Evolutionary conservation across 164 flowering plant genomes (phyloP), one percentile per base, ranked within the genome.

Genomic region (Nelumbo lutea): DNA sequence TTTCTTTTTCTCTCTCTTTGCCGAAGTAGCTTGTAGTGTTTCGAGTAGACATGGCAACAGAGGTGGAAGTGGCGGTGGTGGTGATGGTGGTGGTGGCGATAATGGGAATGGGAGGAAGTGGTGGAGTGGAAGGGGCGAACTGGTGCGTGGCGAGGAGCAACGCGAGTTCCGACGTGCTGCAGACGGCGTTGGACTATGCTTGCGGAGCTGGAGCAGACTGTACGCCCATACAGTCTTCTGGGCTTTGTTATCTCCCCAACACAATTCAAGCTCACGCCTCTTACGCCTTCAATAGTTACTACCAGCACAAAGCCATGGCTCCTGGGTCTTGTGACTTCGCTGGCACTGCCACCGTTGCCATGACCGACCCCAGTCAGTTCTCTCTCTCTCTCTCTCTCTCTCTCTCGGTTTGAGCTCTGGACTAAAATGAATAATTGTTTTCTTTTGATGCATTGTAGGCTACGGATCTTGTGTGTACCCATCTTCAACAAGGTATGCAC

Each of bases 401-500:
- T 62, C 45, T n/a, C 42, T 2, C 41, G 64, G 48, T 9, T 46
- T 44, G 47, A 43, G 13, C 39, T 45, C 39, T 11, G 64, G 41
- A 57, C 27, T 50, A 5, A 6, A 45, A 3, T 45, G 1, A 13
- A 44, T 62, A 43, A 27, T 41, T 62, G 43, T 9, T 27, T 48
- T 55, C 44, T 43, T 59, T 59, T 48, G 55, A 10, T 59, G 40
- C 14, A 5, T 64, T 64, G 42, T 42, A 90, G 96, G 96, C 70
- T 90, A 87, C 80, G 96, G 96, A 74, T 87, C 94, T 68, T 90
- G 96, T 74, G 83, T 82, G 45, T 90, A 87, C 58, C 96, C 96
- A 46, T 78, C 90, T 11, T 80, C 89, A 52, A 59, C 74, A 58
- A 86, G 94, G 94, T 88, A 79, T 55, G 47, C 38, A 10, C 69